phyloP scores from a whole-genome alignment of 179 eudicot species.

The Silene vulgaris region DNA sequence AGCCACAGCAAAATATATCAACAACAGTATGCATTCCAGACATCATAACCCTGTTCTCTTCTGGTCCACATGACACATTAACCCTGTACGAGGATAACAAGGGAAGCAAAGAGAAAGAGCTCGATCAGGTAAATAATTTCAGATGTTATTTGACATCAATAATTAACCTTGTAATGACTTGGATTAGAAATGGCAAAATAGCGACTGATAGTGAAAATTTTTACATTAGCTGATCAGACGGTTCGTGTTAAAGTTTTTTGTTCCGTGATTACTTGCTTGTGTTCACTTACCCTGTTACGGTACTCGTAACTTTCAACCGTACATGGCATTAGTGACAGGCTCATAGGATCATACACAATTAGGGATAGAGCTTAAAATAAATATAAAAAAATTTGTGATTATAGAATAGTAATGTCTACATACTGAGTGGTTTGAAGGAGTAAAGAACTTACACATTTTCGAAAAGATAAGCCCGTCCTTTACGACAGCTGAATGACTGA shows the following conservation, averaged over 20 bases:
- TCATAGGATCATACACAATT: background rate
- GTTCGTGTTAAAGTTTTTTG: background rate
- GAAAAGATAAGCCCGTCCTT: conserved; percentile 44
- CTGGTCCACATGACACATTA: conserved; percentile 37
- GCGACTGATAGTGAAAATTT: background rate
- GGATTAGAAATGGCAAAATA: background rate
- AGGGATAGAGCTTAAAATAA: background rate
- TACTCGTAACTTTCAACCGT: background rate
- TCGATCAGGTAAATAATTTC: background rate
- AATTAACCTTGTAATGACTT: background rate
- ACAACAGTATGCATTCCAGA: conserved; percentile 48
- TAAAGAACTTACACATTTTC: conserved; percentile 39
- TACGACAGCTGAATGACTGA: conserved; percentile 41
- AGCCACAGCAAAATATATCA: conserved; percentile 42
- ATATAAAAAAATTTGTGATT: background rate
- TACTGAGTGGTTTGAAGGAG: background rate
- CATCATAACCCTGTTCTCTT: conserved; percentile 42
- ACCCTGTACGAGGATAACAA: conserved; percentile 27
- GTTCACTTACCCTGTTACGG: background rate
- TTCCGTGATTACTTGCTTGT: background rate
- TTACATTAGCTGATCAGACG: background rate
- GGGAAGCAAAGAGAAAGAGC: background rate
- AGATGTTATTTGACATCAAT: background rate
- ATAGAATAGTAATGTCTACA: background rate
- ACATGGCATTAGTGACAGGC: background rate